A percentile compares a stretch with the other conserved stretches of the same genome.
phyloP scores from a whole-genome alignment of 495 filamentous ascomycete species.

The Geopyxis carbonaria region DNA sequence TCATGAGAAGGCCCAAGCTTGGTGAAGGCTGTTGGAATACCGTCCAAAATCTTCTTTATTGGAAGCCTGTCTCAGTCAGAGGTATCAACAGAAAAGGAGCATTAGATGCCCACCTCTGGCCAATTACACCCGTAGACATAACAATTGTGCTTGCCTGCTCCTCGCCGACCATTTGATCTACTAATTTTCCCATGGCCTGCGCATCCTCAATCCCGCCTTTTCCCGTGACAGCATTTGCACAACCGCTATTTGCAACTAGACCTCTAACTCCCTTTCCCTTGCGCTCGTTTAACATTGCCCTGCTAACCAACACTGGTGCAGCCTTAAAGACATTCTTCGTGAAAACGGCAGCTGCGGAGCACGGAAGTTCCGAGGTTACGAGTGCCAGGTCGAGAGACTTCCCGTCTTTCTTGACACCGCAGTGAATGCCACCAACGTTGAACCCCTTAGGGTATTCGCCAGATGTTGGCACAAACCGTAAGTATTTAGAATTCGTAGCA shows the following conservation, averaged over 20 bases:
- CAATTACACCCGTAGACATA: conserved; percentile 98
- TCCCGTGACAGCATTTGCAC: conserved; percentile 94
- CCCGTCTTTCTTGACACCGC: conserved; percentile 86
- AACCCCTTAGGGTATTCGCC: conserved; percentile 87
- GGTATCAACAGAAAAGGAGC: neutral
- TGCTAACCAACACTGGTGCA: conserved; percentile 74
- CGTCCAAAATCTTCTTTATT: conserved; percentile 71
- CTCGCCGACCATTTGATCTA: conserved; percentile 47
- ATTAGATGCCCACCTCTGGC: conserved; percentile 55
- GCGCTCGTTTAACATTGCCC: conserved; percentile 46
- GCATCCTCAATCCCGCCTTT: conserved; percentile 85
- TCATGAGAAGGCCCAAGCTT: conserved; percentile 57
- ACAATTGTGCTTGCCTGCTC: conserved; percentile 57
- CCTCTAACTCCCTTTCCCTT: conserved; percentile 55
- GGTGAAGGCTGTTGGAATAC: conserved; percentile 57
- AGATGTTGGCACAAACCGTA: conserved; percentile 55
- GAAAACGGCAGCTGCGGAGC: conserved; percentile 85
- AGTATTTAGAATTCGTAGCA: conserved; percentile 34
- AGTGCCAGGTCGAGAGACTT: conserved; percentile 78
- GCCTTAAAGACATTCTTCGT: conserved; percentile 98
- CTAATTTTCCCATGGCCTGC: conserved; percentile 55
- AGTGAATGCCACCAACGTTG: conserved; percentile 66
- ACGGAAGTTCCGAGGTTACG: conserved; percentile 70
- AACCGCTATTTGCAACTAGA: conserved; percentile 87
- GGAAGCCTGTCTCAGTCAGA: conserved; percentile 39